Evolutionary conservation across 495 filamentous ascomycete genomes (phyloP).

Genomic region (Lepraria neglecta): DNA sequence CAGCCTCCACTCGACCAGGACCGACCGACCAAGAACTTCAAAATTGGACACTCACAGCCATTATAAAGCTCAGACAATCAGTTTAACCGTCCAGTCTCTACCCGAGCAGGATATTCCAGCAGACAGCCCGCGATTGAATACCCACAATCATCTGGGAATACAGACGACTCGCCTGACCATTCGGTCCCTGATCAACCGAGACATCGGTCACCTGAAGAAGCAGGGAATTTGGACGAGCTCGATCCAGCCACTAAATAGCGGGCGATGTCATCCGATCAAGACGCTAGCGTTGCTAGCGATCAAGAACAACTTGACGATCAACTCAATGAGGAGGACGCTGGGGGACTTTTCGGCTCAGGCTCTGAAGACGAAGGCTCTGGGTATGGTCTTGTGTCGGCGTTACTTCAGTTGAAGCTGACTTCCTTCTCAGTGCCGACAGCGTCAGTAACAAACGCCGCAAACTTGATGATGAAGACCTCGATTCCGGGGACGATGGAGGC

Average conservation of each 20-base stretch:
- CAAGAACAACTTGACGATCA: slow-evolving; percentile 44
- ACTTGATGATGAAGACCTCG: slow-evolving; percentile 68
- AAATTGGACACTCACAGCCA: no score
- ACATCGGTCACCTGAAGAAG: no score
- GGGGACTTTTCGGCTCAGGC: slow-evolving; percentile 62
- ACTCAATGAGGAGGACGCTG: slow-evolving; percentile 46
- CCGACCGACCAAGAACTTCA: no score
- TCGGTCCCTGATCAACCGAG: no score
- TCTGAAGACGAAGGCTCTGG: slow-evolving; percentile 29
- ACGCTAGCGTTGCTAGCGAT: slow-evolving; percentile 20
- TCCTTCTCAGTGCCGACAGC: slow-evolving; percentile 20
- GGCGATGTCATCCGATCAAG: slow-evolving; percentile 17
- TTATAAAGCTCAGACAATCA: no score
- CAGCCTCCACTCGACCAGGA: no score
- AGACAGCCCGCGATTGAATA: no score
- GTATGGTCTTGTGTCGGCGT: slow-evolving; percentile 2
- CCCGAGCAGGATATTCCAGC: no score
- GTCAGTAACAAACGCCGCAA: slow-evolving; percentile 38
- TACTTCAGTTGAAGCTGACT: slow-evolving; percentile 9
- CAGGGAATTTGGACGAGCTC: no score
- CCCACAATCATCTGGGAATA: no score
- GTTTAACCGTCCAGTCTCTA: no score
- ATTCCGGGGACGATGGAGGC: slow-evolving; percentile 69
- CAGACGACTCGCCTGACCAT: no score
- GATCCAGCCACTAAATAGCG: neutral